Evolutionary conservation across 139 green algal species (phyloP), one percentile per base, ranked within the genome.

Genomic region (Chlorella sp.): DNA sequence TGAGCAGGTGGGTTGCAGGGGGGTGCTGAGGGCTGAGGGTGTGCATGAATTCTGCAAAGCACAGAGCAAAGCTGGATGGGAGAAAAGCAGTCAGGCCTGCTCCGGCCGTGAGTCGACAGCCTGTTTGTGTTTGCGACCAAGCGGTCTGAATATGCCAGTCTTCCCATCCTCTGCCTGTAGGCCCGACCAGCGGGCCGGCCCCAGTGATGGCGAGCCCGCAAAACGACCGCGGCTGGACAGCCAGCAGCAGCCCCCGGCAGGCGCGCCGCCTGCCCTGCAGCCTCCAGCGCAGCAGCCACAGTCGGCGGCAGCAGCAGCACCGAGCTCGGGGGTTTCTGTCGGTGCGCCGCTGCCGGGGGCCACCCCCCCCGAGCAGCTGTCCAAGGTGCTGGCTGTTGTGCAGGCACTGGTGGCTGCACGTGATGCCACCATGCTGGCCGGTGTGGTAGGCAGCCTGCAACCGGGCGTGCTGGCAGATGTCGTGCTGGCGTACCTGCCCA

Each of bases 401-500:
- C 76, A 65, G 5, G 82, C 79, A 22, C 85, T 91, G 67, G 77
- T 88, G 32, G 76, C 84, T 3, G 44, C 62, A 17, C 43, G 76
- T 2, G 82, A 92, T 46, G 68, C 76, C 26, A 54, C 41, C 38
- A 85, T 76, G 58, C 83, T 92, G 70, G 69, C 80, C 11, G 84
- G 74, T 14, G 76, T 92, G 41, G 56, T 91, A 24, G 69, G 51
- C 30, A 56, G 74, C 20, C 77, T 94, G 43, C 60, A 85, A 13
- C 84, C 88, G 0, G 64, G 36, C 0, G 82, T 93, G 84, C 78
- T 94, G 28, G 91, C 91, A 17, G 91, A 94, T 65, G 73, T 92
- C 1, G 86, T 94, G 76, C 64, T 92, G 60, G 65, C 80, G 32
- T 88, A 84, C 73, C 86, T 92, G 86, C 46, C 69, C 4, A 48